Evolutionary conservation across 495 filamentous ascomycete genomes (phyloP).

Genomic region (Thozetella sp.): DNA sequence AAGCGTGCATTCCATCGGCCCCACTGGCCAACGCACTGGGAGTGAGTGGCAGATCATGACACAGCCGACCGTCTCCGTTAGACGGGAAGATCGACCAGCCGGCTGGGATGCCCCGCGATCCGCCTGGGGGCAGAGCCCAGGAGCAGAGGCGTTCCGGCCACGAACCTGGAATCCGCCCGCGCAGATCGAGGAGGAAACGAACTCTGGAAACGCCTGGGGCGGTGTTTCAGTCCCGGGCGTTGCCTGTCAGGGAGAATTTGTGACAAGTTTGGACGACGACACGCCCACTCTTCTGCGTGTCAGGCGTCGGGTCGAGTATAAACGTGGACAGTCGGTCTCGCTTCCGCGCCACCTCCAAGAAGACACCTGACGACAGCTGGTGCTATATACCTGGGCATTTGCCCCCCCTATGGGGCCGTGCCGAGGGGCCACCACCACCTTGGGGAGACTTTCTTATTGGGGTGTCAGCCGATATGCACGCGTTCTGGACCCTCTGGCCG

Average conservation of each 20-base stretch:
- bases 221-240: slow-evolving; percentile 1
- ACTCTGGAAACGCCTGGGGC: not conserved
- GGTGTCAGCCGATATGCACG: too few relatives aligned
- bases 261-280: not conserved
- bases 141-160: not conserved
- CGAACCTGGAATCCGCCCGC: not conserved
- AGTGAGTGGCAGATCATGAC: not conserved
- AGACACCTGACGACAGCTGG: not conserved
- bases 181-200: not conserved
- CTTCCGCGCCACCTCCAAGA: too few relatives aligned
- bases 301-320: too few relatives aligned
- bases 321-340: too few relatives aligned
- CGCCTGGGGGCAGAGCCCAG: not conserved
- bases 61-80: slow-evolving; percentile 1
- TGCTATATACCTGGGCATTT: too few relatives aligned
- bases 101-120: slow-evolving; percentile 4
- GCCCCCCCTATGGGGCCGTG: not conserved
- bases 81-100: slow-evolving; percentile 6
- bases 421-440: not conserved
- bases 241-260: not conserved
- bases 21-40: too few relatives aligned
- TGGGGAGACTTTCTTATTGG: too few relatives aligned
- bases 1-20: too few relatives aligned
- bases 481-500: not conserved
- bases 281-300: too few relatives aligned